A percentile compares a stretch with the other conserved stretches of the same genome.
Conservation (phyloP, 164 flowering plant genomes). For the Liriodendron chinense region DNA sequence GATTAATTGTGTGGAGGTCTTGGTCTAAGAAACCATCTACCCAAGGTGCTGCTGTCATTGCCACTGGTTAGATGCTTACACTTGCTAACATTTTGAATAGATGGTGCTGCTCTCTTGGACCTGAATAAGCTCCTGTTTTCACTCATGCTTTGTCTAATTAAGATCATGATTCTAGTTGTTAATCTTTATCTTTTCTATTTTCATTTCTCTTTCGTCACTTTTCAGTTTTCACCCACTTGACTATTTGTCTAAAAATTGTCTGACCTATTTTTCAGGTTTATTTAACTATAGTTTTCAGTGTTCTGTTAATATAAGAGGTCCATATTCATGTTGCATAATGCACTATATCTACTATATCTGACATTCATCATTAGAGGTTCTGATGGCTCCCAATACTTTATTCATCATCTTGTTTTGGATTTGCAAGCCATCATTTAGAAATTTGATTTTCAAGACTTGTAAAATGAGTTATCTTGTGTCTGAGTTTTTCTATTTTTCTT, state of each 20-base stretch:
- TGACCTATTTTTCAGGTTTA: no score
- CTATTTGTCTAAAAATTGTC: no score
- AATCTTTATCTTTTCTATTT: no score
- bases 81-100: background rate
- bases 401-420: background rate
- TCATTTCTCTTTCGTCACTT: no score
- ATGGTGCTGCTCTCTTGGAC: background rate
- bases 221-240: no score
- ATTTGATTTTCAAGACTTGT: conserved; percentile 17
- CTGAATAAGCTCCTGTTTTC: background rate
- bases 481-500: background rate
- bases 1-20: no score
- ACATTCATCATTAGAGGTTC: background rate
- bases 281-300: no score
- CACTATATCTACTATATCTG: background rate
- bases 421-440: background rate
- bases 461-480: conserved; percentile 23
- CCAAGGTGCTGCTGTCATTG: no score
- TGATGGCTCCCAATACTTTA: background rate
- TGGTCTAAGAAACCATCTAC: no score
- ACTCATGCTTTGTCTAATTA: background rate
- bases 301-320: no score
- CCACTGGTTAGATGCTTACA: background rate
- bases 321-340: no score
- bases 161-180: no score